Percentiles rank a stretch among this genome's conserved stretches.
Evolutionary conservation across 805 yeast genomes (phyloP).

Genomic region (Metschnikowia lunata): DNA sequence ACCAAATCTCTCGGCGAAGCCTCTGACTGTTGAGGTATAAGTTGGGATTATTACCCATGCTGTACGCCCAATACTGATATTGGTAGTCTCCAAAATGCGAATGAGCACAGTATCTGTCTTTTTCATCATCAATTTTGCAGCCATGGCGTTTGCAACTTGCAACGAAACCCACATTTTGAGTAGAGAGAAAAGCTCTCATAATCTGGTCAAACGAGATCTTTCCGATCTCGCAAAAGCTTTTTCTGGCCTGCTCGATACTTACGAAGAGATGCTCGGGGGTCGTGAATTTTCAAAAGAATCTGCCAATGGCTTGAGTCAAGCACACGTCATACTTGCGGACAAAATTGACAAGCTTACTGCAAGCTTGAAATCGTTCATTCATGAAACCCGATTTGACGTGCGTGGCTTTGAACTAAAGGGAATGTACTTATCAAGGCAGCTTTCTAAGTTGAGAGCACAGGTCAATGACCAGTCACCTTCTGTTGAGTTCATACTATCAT

Average conservation of each 20-base stretch:
- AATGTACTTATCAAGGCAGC: not conserved
- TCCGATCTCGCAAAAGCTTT: not conserved
- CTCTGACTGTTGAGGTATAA: no score
- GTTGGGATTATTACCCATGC: no score
- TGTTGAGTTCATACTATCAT: not conserved
- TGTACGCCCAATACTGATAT: no score
- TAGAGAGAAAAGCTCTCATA: no score
- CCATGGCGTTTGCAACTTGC: not conserved
- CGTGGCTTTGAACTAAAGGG: slow-evolving; percentile 1
- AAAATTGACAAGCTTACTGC: not conserved
- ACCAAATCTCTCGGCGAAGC: no score
- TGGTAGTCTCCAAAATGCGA: no score
- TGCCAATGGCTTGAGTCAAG: not conserved
- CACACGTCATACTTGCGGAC: not conserved
- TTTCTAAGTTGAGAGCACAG: not conserved
- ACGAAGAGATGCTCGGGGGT: not conserved
- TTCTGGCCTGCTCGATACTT: not conserved
- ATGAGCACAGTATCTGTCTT: not conserved
- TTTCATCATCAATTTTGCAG: not conserved
- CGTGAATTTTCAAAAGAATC: not conserved
- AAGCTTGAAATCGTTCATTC: not conserved
- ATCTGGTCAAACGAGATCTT: not conserved
- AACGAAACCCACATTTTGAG: not conserved
- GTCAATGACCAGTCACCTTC: no score
- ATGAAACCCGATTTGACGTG: not conserved